Base-by-base conservation (phyloP, 495 filamentous ascomycete genomes). In the Neurospora sp. region DNA sequence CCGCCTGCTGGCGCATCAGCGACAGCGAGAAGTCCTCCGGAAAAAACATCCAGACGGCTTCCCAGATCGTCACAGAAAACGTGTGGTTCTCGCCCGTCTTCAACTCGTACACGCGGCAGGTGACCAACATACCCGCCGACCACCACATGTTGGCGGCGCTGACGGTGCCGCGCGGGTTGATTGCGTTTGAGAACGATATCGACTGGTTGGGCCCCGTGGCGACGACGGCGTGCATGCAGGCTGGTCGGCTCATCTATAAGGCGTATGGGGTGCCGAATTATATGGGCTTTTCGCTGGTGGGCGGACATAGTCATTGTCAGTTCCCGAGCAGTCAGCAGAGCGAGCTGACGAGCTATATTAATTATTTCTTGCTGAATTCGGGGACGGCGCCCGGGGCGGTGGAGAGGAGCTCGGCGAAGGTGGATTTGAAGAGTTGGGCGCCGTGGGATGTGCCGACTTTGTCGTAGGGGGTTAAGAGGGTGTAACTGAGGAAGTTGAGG, bases 191-290 rank as follows among this genome's bases (percentile, higher is more conserved):
- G 78, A 88, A 88, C 77, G 81, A 87, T 72, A 87, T 87, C 75
- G 84, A 87, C 77, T 88, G 86, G 86, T 81, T 88, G 20, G 85
- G 85, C 68, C 84, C 85, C 72, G 82, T 83, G 59, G 79, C 79
- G 73, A 85, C 83, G 44, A 86, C 83, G 9, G 87, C 79, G 39
- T 88, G 86, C 83, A 87, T 87, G 87, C 84, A 82, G 79, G 85
- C 85, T 27, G 87, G 80, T 4, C 82, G 83, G 61, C 71, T 81
- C 68, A 82, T 85, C 73, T 89, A 87, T 80, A 81, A 87, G 78
- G 83, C 83, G 18, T 77, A 84, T 39, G 86, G 87, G 47, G 84
- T 80, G 0, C 78, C 83, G 61, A 82, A 80, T 73, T 82, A 85
- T 79, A 86, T 88, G 83, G 87, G 87, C 18, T 88, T 85, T 80